Base-by-base conservation (phyloP, 2,329 filamentous ascomycete species). In the Aspergillus sp. region DNA sequence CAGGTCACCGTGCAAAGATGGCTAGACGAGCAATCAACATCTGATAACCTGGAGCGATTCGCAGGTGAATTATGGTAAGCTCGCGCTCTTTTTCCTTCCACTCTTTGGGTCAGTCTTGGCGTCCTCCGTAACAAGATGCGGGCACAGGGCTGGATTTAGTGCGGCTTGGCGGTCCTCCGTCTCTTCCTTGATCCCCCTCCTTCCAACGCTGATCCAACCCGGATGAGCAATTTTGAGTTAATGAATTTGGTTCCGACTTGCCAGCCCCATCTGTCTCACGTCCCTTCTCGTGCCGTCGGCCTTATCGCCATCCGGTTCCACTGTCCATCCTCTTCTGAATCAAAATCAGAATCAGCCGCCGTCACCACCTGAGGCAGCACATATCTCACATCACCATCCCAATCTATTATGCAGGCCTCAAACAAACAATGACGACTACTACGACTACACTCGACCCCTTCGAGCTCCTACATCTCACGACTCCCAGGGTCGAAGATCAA, bases 241-340 rank as follows among this genome's bases (percentile, higher is more conserved):
- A 48, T 40, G 12, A 35, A 37, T 39, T 53, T 12, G 12, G 27
- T 31, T 46, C 41, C 31, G 51, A 45, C 51, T 56, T 53, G 27
- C 45, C 23, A 70, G 69, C 46, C 58, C 68, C 35, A 70, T 72
- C 48, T 72, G 69, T 50, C 69, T 71, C 49, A 69, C 63, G 7
- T 50, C 63, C 45, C 51, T 69, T 15, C 64, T 63, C 27, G 63
- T 66, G n/a, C 41, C 58, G 31, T n/a, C 45, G 8, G 45, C 35
- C 11, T 23, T 43, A 52, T 67, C 52, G 31, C 43, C 44, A 9
- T 27, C 41, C 37, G 33, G 61, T 53, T 48, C 53, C 41, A 48
- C 41, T 49, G 48, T 51, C 40, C 49, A 56, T 23, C 14, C 27
- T 7, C 19, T 3, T 19, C 45, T 7, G 27, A 27, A 51, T 44